Percentiles rank a stretch among this genome's conserved stretches.
Conservation (phyloP, 106 monocot genomes). For the Dactylorhiza incarnata region DNA sequence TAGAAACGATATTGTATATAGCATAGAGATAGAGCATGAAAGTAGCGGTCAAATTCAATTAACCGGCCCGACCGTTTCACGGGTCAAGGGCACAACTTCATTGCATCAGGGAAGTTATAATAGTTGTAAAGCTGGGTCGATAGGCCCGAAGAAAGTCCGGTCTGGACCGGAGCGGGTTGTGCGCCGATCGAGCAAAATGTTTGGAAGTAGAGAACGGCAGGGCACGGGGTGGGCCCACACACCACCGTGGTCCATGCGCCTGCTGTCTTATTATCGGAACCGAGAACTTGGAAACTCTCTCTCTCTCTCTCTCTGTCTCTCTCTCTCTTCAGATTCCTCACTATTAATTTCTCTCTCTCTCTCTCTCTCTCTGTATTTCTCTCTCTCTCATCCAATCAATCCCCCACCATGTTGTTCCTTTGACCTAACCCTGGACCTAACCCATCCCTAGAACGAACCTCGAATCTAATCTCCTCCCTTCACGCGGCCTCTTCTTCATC, state of each 20-base stretch:
- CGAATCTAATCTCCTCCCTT: neutral
- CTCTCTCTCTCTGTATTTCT: neutral
- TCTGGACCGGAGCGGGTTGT: neutral
- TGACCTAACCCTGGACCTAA: constrained; percentile 7
- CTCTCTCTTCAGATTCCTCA: neutral
- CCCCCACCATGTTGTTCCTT: neutral
- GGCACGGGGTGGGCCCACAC: neutral
- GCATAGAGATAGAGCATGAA: too few species aligned
- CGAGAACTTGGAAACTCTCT: neutral
- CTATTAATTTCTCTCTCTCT: neutral
- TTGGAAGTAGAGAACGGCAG: neutral
- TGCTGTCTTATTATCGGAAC: neutral
- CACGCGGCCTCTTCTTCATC: neutral
- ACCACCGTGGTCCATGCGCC: neutral
- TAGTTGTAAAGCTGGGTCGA: too few species aligned
- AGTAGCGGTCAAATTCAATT: too few species aligned
- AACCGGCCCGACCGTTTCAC: too few species aligned
- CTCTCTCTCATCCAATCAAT: neutral
- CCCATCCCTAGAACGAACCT: neutral
- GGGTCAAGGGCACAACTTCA: too few species aligned
- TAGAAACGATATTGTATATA: too few species aligned
- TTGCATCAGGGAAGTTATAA: neutral
- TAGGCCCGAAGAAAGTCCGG: too few species aligned
- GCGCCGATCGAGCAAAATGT: neutral
- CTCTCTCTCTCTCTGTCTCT: constrained; percentile 1